Base-by-base conservation (phyloP, 164 flowering plant genomes). In the Nymphaea colorata region DNA sequence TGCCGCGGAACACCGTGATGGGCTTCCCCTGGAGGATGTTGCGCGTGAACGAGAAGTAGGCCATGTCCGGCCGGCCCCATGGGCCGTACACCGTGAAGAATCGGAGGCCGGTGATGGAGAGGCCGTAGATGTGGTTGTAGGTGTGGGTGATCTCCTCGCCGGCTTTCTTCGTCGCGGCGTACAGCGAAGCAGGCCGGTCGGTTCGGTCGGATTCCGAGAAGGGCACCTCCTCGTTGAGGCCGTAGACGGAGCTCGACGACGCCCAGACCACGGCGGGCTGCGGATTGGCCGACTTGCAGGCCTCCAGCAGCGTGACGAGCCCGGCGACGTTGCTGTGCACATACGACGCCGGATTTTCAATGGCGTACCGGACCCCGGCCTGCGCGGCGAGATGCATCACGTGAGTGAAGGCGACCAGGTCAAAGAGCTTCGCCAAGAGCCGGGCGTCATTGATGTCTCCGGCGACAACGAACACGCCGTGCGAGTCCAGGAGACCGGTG, bases 91-190 rank as follows among this genome's bases (percentile, higher is more conserved):
- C 74, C 4, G 74, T 72, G 70, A 72, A 72, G 44, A 72, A 72
- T 25, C 74, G 44, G 5, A 72, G 74, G 0, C 74, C 74, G 1
- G 74, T 72, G 67, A 72, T 67, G 15, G 74, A 72, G 2, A 72
- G 67, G 16, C 74, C 74, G 67, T 72, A 67, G 70, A 72, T 72
- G 59, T 72, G 74, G 60, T 72, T 72, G 70, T 72, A 72, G n/a
- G 74, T 72, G 67, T 72, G 74, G 4, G 74, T 72, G 74, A 72
- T 72, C 64, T 72, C 74, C 45, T 72, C 74, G 3, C 74, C 74
- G 64, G 74, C 74, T 8, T 72, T 72, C 67, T 72, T 72, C 3
- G 74, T 72, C 11, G 74, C 74, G 15, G 74, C 74, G 47, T 72
- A 72, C 36, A 72, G 70, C 18, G 57, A 42, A 0, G 74, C 74